Base-by-base conservation (phyloP, 1,139 yeast species). In the Geotrichum macrosporum region DNA sequence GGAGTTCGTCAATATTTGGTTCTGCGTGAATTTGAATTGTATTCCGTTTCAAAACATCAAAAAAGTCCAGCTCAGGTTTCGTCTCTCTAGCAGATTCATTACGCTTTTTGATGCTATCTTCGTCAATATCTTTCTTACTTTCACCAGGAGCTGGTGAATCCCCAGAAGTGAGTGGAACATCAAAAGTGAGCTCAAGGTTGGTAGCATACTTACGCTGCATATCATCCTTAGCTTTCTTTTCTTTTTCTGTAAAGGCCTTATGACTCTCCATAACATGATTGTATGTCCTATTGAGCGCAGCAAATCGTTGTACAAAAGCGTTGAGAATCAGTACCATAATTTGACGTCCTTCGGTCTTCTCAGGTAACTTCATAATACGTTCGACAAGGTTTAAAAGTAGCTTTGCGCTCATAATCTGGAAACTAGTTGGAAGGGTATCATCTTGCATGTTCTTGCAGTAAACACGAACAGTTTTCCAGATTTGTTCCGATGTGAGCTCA, bases 391-490 rank as follows among this genome's bases (percentile, higher is more conserved):
- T 94, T 54, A 92, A 69, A 31, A 94, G 68, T 31, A 94, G 71
- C 65, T 89, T 92, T 3, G 97, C 96, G 68, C 96, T 86, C 97
- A 92, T 88, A 18, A 92, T 86, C 64, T 94, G 98, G 35, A 89
- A 95, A 5, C 95, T 86, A 50, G 88, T 75, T 1, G 95, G 94
- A 55, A 94, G 69, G 0, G 94, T 72, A 56, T 80, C 81, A 61
- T 92, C 97, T 57, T 84, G 84, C 54, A 94, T 71, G 56, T 87
- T 80, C 34, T 76, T 78, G 59, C 96, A 84, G 62, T 87, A 94
- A 47, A 87, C 84, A 40, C 74, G 76, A 3, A 94, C 94, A 0
- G 96, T 86, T 50, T 84, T 82, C 82, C 95, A 83, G 9, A 92
- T 84, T 61, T 88, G 96, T 33, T 78, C 79, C 1, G 94, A 79